Evolutionary conservation across 2,329 filamentous ascomycete genomes (phyloP).

Genomic region (Xylaria sp.): DNA sequence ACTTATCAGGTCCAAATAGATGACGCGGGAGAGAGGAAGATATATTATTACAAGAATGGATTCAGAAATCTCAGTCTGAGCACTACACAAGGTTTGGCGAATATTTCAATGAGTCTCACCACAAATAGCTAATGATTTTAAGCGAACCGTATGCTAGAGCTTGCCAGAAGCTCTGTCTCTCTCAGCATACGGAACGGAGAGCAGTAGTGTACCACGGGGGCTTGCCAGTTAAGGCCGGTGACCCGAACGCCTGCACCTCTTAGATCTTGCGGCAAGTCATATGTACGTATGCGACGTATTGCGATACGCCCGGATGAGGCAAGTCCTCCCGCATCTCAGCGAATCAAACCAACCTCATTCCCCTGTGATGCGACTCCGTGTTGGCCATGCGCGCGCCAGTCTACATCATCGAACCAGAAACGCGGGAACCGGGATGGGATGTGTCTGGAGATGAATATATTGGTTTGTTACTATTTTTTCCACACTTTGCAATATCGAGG

Average conservation of each 20-base stretch:
- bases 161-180: constrained; percentile 32
- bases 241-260: constrained; percentile 15
- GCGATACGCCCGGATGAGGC: constrained; percentile 20
- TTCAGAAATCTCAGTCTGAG: constrained; percentile 34
- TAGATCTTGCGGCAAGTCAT: constrained; percentile 24
- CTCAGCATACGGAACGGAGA: constrained; percentile 22
- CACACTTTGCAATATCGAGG: constrained; percentile 16
- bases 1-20: constrained; percentile 38
- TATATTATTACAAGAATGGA: constrained; percentile 35
- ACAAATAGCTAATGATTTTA: constrained; percentile 14
- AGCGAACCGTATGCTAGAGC: constrained; percentile 37
- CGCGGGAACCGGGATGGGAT: constrained; percentile 24
- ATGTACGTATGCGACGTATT: constrained; percentile 18
- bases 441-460: constrained; percentile 23
- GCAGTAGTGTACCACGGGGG: constrained; percentile 2
- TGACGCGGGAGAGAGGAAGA: constrained; percentile 28
- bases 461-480: constrained; percentile 23
- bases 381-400: constrained; percentile 15
- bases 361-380: constrained; percentile 23
- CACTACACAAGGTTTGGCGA: constrained; percentile 30
- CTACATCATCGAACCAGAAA: constrained; percentile 23
- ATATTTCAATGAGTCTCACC: neutral
- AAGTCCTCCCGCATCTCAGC: constrained; percentile 31
- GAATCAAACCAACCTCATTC: constrained; percentile 6
- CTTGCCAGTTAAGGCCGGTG: constrained; percentile 4